phyloP scores from a whole-genome alignment of 2,329 filamentous ascomycete genomes.

The Setomelanomma holmii region DNA sequence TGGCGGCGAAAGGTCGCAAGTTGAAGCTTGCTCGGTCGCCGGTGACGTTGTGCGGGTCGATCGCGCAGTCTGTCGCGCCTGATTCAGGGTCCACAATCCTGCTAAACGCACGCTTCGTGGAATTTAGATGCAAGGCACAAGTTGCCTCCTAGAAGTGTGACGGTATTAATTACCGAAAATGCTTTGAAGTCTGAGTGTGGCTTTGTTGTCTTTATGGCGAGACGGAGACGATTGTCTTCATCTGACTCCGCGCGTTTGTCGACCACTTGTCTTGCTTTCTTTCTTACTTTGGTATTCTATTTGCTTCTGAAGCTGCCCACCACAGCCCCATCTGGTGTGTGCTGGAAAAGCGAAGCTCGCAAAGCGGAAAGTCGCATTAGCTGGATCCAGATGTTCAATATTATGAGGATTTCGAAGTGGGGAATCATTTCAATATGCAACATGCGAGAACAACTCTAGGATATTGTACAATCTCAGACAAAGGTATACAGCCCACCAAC shows the following conservation, averaged over 20 bases:
- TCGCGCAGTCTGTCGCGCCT: conserved; percentile 11
- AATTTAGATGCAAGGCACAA: not conserved
- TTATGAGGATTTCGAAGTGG: not conserved
- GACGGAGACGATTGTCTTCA: conserved; percentile 14
- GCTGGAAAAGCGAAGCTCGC: not conserved
- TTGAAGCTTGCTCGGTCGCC: conserved; percentile 20
- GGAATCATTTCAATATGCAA: not conserved
- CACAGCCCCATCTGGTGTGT: not conserved
- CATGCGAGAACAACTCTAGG: not conserved
- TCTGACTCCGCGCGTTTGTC: conserved; percentile 32
- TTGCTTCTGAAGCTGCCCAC: conserved; percentile 23
- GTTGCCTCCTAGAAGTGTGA: not conserved
- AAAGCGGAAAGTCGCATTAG: not conserved
- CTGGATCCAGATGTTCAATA: no score
- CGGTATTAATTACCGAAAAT: not conserved
- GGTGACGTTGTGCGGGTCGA: conserved; percentile 38
- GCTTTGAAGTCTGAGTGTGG: not conserved
- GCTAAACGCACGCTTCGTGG: not conserved
- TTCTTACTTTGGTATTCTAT: conserved; percentile 33
- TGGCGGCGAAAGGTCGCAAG: conserved; percentile 28
- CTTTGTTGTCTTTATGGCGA: conserved; percentile 18
- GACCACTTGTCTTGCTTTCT: conserved; percentile 15
- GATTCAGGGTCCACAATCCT: conserved; percentile 27
- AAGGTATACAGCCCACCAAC: conserved; percentile 34
- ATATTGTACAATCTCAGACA: conserved; percentile 16